Base-by-base conservation (phyloP, 2,329 filamentous ascomycete genomes). In the Beauveria bassiana region DNA sequence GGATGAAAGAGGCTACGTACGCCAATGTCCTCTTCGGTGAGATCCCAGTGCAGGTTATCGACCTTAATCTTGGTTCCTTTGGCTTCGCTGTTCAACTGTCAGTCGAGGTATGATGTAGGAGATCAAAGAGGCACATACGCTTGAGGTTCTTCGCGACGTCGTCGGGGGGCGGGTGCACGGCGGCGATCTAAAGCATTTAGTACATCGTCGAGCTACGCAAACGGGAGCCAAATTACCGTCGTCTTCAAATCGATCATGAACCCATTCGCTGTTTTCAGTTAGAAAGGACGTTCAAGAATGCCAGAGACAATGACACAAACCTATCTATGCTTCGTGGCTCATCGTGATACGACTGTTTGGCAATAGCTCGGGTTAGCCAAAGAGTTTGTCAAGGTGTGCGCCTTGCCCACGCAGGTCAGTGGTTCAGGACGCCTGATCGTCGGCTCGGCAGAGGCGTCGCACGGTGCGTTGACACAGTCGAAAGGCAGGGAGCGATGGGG, bases 31-130 rank as follows among this genome's bases (percentile, higher is more conserved):
- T 88, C 86, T 73, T 93, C 86, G 14, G 89, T 93, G 65, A 97
- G 81, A 64, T 97, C 93, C 74, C 96, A 97, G 74, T 97, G 93
- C 62, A 97, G 78, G 72, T 96, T 96, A 64, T 96, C 91, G 64
- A 96, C 88, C 66, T 88, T 87, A 66, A 97, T 75, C 75, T 91
- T 93, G 51, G 86, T 80, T 67, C 87, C 86, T 61, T 77, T 76
- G 34, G 77, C 70, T 42, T 83, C 79, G 69, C 84, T 84, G 66
- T 14, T 60, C 42, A 31, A 64, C 62, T 67, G 64, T 61, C 47
- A 51, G 28, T 6, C n/a, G 31, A 24, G 65, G 63, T 59, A 46
- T 62, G 61, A 66, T 67, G 2, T 65, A 16, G 10, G n/a, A 5
- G 1, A 18, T 45, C 26, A 5, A n/a, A 2, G 9, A 24, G 54